Evolutionary conservation across 768 basidiomycete species (phyloP), one percentile per base, ranked within the genome.

Genomic region (Postia placenta): DNA sequence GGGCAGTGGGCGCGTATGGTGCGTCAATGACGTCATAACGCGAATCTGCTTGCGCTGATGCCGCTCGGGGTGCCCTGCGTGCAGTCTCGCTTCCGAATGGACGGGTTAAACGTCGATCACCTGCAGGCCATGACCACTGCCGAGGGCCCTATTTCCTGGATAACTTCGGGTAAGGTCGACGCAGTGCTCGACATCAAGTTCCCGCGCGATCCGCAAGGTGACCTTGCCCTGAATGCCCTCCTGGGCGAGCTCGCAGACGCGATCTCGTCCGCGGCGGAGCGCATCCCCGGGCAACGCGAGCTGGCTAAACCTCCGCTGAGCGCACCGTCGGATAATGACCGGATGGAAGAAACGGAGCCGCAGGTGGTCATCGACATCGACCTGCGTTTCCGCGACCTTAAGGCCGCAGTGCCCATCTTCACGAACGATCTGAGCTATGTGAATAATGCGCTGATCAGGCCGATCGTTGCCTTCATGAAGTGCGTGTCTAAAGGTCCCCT

Each of bases 381-480:
- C 69, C 62, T 99, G 55, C 71, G 96, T 51, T 97, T 99, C 67
- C 76, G 93, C 42, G 96, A 99, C 67, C 62, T 99, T 62, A 97
- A 97, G 68, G 94, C 96, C 35, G 87, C 82, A 20, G 90, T 99
- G 11, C 96, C 96, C 1, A 77, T 95, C 44, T 97, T 94, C 69
- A 83, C 92, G 26, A 76, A 74, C 39, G 90, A 96, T 61, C 64
- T 99, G 49, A 89, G 89, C 38, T 91, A 95, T 60, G 85, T 90
- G 53, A 96, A 95, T 60, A 89, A 85, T 60, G 96, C 96, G 19
- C 70, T 98, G 22, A 86, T 96, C 41, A 67, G 96, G 58, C 94
- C 96, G 3, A 97, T 99, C 54, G 96, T 98, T 14, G 95, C 92
- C 1, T 99, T 99, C 63, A 94, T 97, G 83, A 96, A 96, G 93